Evolutionary conservation across 371 early-diverging fungal genomes (phyloP).

Genomic region (Syncephalastrum sp.): DNA sequence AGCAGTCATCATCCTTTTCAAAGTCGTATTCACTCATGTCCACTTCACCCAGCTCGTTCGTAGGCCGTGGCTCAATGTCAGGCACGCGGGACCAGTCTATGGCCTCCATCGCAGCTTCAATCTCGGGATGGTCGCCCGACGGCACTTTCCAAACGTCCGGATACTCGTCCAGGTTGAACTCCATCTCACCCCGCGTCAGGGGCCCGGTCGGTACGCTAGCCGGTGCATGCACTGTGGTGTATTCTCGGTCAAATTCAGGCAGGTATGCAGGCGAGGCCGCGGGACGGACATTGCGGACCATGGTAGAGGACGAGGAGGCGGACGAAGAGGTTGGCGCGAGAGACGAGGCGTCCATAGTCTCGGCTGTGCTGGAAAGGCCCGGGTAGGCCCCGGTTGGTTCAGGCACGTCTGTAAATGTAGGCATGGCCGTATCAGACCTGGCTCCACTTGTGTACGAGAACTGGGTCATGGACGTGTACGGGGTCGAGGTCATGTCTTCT

Average conservation of each 20-base stretch:
- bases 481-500: no score
- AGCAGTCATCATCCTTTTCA: slow-evolving; percentile 24
- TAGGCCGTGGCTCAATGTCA: slow-evolving; percentile 24
- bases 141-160: slow-evolving; percentile 24
- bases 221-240: background rate
- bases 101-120: slow-evolving; percentile 32
- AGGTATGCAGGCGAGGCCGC: slow-evolving; percentile 14
- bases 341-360: no score
- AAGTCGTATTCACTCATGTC: slow-evolving; percentile 22
- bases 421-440: no score
- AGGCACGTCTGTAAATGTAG: no score
- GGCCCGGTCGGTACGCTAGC: slow-evolving; percentile 19
- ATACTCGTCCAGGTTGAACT: slow-evolving; percentile 17
- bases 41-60: slow-evolving; percentile 14
- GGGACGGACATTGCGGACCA: slow-evolving; percentile 8
- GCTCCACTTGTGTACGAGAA: no score
- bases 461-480: no score
- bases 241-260: slow-evolving; percentile 10
- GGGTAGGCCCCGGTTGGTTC: no score
- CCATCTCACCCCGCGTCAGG: slow-evolving; percentile 8
- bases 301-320: no score
- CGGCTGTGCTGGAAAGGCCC: no score
- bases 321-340: no score
- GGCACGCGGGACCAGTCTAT: slow-evolving; percentile 49
- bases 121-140: slow-evolving; percentile 26